Evolutionary conservation across 805 yeast genomes (phyloP), one percentile per base, ranked within the genome.

Genomic region (Saturnispora diversa): DNA sequence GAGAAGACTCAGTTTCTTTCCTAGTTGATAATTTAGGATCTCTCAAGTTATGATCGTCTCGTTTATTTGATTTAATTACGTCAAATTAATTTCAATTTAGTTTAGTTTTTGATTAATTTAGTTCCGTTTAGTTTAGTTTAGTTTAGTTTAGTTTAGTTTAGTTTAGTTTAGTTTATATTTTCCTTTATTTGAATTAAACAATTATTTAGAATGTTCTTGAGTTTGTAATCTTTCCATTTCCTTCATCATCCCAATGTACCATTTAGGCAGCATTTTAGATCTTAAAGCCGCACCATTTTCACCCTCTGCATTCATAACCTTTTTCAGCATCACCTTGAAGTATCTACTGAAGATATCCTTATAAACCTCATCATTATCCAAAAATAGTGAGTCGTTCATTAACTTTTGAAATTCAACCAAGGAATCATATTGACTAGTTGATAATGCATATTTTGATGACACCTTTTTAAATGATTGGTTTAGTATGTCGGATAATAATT

Each of bases 341-440:
- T 59, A 62, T 20, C 51, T 55, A 29, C 52, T 47, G 38, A 60
- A 62, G 0, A 59, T 45, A 7, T 54, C 60, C 23, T 50, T 47
- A 32, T 52, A 59, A 20, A 50, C 51, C n/a, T 45, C 48, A 39
- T 62, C 62, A 2, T 51, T 29, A 34, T 51, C 54, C 16, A 47
- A 11, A 5, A 53, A 47, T 8, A 55, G 35, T 2, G 59, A 56
- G 13, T 58, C 52, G 44, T 65, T 47, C 25, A 68, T 45, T 2
- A 40, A 50, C 1, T 63, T 55, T 50, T 69, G 68, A 47, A 67
- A 64, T 5, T 58, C 49, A 1, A 62, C 70, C 25, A 70, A 44
- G 25, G 49, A 49, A 40, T 68, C 78, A 52, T 74, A 73, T 52
- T 74, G 75, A 44, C 70, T 62, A 13, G 78, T 73, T 43, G 76